Conservation (phyloP, 441 rosid genomes). For the Dalechampia spathulata region DNA sequence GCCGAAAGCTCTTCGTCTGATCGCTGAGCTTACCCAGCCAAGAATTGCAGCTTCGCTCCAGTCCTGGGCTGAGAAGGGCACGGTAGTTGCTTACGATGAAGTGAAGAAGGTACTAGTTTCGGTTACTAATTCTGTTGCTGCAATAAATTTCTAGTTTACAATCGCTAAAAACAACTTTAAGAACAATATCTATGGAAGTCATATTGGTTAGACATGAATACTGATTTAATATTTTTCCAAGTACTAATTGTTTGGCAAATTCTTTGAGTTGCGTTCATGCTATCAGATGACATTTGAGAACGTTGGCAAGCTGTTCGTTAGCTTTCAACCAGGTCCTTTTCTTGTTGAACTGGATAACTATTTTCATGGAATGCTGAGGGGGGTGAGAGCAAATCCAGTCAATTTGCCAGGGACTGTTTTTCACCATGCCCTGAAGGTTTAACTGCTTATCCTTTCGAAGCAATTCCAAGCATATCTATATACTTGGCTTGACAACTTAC, state of each 20-base stretch:
- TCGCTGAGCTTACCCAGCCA: slow-evolving; percentile 24
- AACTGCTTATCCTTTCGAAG: not conserved
- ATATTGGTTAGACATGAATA: too few species aligned
- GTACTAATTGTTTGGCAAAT: too few species aligned
- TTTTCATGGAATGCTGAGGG: slow-evolving; percentile 21
- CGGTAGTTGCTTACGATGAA: slow-evolving; percentile 16
- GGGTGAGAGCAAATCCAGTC: slow-evolving; percentile 32
- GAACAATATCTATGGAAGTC: too few species aligned
- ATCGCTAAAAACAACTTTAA: too few species aligned
- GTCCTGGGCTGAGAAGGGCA: slow-evolving; percentile 29
- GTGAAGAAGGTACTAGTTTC: slow-evolving; percentile 15
- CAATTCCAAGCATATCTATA: too few species aligned
- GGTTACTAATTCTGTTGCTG: too few species aligned
- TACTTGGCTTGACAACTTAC: too few species aligned
- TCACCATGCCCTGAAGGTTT: slow-evolving; percentile 27
- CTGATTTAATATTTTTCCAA: too few species aligned
- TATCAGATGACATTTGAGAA: slow-evolving; percentile 31
- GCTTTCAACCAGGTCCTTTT: slow-evolving; percentile 31
- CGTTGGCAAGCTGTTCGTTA: slow-evolving; percentile 31
- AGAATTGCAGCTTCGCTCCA: slow-evolving; percentile 23
- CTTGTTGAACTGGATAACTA: slow-evolving; percentile 14
- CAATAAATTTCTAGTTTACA: too few species aligned
- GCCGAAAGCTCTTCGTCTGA: slow-evolving; percentile 29
- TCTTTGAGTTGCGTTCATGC: too few species aligned
- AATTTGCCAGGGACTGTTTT: slow-evolving; percentile 34